phyloP scores from a whole-genome alignment of 2,329 filamentous ascomycete species.

The Zalaria sp. region DNA sequence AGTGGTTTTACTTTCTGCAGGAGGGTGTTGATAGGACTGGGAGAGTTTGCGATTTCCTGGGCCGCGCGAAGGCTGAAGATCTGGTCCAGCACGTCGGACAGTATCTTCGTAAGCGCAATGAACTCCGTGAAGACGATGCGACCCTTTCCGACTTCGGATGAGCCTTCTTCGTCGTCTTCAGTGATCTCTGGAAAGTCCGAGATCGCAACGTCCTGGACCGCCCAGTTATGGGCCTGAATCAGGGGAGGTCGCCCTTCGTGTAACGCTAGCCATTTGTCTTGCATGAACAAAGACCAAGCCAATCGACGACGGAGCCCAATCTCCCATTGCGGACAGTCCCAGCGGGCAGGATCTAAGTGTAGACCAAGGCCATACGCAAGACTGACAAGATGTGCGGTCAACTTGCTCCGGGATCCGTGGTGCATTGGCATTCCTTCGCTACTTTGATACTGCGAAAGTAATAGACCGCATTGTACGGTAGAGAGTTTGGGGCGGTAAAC shows the following conservation, averaged over 20 bases:
- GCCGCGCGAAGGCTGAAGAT: constrained; percentile 12
- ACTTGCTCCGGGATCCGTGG: constrained; percentile 10
- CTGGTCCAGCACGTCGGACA: constrained; percentile 10
- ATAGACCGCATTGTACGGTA: constrained; percentile 24
- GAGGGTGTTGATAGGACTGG: constrained; percentile 7
- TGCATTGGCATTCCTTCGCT: constrained; percentile 12
- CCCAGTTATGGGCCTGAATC: constrained; percentile 13
- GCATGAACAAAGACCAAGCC: constrained; percentile 16
- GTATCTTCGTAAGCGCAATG: constrained; percentile 11
- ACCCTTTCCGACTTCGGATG: constrained; percentile 15
- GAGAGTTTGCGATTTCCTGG: constrained; percentile 7
- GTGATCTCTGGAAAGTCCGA: constrained; percentile 17
- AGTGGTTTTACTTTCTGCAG: constrained; percentile 13
- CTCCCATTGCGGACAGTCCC: constrained; percentile 17
- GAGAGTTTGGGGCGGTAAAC: constrained; percentile 25
- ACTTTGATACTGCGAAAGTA: constrained; percentile 21
- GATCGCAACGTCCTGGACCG: constrained; percentile 10
- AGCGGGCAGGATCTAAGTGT: constrained; percentile 16
- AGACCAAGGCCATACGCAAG: constrained; percentile 25
- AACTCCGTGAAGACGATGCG: constrained; percentile 16
- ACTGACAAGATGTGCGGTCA: constrained; percentile 22
- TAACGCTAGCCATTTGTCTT: constrained; percentile 16
- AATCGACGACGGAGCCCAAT: constrained; percentile 14
- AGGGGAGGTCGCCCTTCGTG: constrained; percentile 15
- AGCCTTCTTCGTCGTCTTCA: constrained; percentile 14